Percentiles rank a stretch among this genome's conserved stretches.
Conservation (phyloP, 257 asterid species). For the Avicennia marina region DNA sequence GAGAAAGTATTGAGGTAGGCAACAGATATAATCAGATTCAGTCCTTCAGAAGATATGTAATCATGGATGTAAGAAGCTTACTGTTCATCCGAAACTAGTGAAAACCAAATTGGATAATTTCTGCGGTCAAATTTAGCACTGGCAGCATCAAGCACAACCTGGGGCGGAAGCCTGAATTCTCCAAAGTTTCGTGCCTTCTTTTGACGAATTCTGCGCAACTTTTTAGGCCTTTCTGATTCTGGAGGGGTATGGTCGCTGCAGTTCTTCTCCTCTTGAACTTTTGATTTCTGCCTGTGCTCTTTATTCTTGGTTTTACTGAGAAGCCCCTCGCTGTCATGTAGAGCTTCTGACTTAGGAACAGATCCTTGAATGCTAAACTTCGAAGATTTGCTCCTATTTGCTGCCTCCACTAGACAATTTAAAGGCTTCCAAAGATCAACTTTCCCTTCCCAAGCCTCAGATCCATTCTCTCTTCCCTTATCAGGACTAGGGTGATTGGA, state of each 20-base stretch:
- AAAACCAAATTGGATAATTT: conserved; percentile 81
- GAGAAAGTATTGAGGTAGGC: conserved; percentile 16
- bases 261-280: conserved; percentile 51
- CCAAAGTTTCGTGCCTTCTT: conserved; percentile 58
- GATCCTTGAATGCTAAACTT: conserved; percentile 57
- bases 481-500: conserved; percentile 38
- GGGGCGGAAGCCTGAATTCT: conserved; percentile 59
- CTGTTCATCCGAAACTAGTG: conserved; percentile 76
- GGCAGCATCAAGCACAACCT: conserved; percentile 62
- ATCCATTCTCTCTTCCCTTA: conserved; percentile 47
- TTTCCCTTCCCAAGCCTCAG: conserved; percentile 68
- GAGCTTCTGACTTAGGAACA: conserved; percentile 50
- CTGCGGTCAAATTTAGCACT: conserved; percentile 47
- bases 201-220: conserved; percentile 53
- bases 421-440: conserved; percentile 92
- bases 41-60: conserved; percentile 2
- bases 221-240: conserved; percentile 70
- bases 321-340: conserved; percentile 50
- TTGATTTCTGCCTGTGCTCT: conserved; percentile 52
- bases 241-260: conserved; percentile 36
- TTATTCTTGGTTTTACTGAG: conserved; percentile 46
- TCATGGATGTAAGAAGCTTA: conserved; percentile 32
- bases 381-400: conserved; percentile 82
- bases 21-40: conserved; percentile 4
- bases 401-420: conserved; percentile 94